These are phyloP conservation scores for Yamadazyma oceani DNA, from an alignment of 1,139 yeast genomes.

Conservation along the genomic window DNA sequence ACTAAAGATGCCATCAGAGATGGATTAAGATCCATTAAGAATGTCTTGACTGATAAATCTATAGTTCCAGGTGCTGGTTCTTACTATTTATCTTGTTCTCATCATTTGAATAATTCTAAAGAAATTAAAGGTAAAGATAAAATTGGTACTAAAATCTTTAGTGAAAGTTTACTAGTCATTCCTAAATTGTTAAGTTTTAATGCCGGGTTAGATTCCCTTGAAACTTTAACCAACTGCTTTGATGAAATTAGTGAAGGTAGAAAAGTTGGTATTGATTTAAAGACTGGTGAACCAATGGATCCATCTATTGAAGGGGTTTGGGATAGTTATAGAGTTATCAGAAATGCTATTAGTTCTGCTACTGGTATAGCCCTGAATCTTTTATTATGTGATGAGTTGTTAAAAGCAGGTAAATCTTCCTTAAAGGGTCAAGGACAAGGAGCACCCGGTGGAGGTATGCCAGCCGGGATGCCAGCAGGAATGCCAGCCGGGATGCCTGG, in stretches of 20 bases:
- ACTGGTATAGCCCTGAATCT: slow-evolving; percentile 93
- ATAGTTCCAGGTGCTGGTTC: slow-evolving; percentile 98
- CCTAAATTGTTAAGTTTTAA: slow-evolving; percentile 93
- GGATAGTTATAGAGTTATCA: slow-evolving; percentile 91
- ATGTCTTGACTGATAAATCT: slow-evolving; percentile 80
- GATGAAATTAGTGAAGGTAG: slow-evolving; percentile 85
- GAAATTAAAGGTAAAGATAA: slow-evolving; percentile 82
- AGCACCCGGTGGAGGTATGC: slow-evolving; percentile 13
- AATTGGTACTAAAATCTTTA: slow-evolving; percentile 90
- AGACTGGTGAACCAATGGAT: slow-evolving; percentile 94
- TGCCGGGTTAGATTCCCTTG: slow-evolving; percentile 92
- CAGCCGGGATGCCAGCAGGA: slow-evolving; percentile 12
- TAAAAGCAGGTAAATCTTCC: slow-evolving; percentile 94
- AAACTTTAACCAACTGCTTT: slow-evolving; percentile 84
- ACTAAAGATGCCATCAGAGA: slow-evolving; percentile 97
- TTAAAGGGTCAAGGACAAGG: slow-evolving; percentile 50
- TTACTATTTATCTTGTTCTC: slow-evolving; percentile 79
- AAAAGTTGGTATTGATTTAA: slow-evolving; percentile 86
- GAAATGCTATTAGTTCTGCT: slow-evolving; percentile 91
- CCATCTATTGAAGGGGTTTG: slow-evolving; percentile 93
- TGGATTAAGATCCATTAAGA: slow-evolving; percentile 92
- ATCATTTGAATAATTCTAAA: slow-evolving; percentile 55
- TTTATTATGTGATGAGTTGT: slow-evolving; percentile 89
- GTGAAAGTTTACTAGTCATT: slow-evolving; percentile 84
- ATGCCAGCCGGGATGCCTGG: slow-evolving; percentile 27